A percentile compares a stretch with the other conserved stretches of the same genome.
phyloP scores from a whole-genome alignment of 345 rosid genomes.

The Bruguiera parviflora region DNA sequence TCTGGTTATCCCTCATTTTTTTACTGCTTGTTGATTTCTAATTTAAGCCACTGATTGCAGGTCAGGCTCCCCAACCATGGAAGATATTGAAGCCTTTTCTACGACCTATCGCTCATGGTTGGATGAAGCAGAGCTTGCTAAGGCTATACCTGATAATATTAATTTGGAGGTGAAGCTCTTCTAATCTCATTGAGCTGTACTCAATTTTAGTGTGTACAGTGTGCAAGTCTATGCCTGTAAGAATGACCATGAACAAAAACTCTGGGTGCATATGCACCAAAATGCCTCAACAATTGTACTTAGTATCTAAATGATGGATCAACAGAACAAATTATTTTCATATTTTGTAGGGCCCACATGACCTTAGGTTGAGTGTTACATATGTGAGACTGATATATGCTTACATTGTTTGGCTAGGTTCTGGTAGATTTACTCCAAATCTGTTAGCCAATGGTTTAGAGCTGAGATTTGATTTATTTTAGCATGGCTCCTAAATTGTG shows the following conservation, averaged over 20 bases:
- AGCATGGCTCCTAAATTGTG: background rate
- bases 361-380: no score
- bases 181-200: background rate
- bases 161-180: constrained; percentile 56
- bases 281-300: no score
- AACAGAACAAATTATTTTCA: no score
- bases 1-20: background rate
- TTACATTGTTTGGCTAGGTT: no score
- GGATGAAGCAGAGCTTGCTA: constrained; percentile 69
- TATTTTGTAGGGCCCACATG: no score
- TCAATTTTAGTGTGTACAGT: background rate
- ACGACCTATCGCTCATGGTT: constrained; percentile 49
- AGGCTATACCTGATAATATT: constrained; percentile 57
- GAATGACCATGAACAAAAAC: background rate
- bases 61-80: constrained; percentile 73
- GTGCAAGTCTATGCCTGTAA: no score
- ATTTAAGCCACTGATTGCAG: constrained; percentile 27
- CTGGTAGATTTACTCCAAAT: no score
- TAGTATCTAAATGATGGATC: no score
- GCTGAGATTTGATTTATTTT: constrained; percentile 11
- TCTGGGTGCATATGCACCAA: background rate
- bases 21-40: constrained; percentile 13
- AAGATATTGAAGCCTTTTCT: constrained; percentile 77
- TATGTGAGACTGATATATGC: no score
- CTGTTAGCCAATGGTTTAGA: background rate